phyloP scores from a whole-genome alignment of 2,329 filamentous ascomycete genomes.

The Leptosphaerulina australis region DNA sequence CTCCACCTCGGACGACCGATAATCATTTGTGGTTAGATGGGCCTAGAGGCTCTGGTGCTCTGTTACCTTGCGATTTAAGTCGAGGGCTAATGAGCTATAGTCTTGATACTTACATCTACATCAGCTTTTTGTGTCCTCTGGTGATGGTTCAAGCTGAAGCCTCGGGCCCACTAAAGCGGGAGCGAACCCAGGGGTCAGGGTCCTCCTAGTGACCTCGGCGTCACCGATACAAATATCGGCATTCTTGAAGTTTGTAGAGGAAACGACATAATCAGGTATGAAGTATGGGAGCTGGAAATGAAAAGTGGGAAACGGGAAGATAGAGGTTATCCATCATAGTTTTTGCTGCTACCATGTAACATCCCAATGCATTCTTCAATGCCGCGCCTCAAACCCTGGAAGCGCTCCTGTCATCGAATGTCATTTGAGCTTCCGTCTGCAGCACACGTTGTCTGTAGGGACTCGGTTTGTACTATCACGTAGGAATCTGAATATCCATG shows the following conservation, averaged over 20 bases:
- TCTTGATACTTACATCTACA: not conserved
- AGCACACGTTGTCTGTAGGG: not conserved
- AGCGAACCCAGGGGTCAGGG: constrained; percentile 7
- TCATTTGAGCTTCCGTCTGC: not conserved
- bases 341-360: constrained; percentile 6
- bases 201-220: constrained; percentile 2
- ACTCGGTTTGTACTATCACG: not conserved
- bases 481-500: not conserved
- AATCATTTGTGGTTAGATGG: not conserved
- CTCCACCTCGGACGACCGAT: constrained; percentile 9
- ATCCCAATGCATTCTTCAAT: not conserved
- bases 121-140: constrained; percentile 6
- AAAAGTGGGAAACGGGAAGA: not conserved
- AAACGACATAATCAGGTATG: not conserved
- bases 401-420: constrained; percentile 11
- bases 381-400: not conserved
- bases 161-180: constrained; percentile 11
- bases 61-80: not conserved
- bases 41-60: not conserved
- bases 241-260: not conserved
- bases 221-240: constrained; percentile 1
- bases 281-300: not conserved
- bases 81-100: not conserved
- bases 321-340: constrained; percentile 9
- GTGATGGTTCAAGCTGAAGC: constrained; percentile 4